Conservation (phyloP, 495 filamentous ascomycete species). For the Trichoderma erinaceum region DNA sequence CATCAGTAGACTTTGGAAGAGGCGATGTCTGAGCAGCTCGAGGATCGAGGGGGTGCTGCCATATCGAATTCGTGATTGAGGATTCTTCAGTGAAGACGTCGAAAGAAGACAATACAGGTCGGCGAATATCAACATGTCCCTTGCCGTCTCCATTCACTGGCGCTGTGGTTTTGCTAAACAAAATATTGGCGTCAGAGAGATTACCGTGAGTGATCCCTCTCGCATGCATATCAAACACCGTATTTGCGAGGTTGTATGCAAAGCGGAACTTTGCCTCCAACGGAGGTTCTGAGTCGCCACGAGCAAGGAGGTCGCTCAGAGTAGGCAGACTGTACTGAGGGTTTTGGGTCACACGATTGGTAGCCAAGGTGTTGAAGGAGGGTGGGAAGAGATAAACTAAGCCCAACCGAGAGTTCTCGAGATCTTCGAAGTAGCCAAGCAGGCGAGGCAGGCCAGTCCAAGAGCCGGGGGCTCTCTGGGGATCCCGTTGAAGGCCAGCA, state of each 20-base stretch:
- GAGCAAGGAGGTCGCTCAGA: conserved; percentile 40
- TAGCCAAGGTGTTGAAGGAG: conserved; percentile 52
- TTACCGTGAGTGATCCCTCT: conserved; percentile 74
- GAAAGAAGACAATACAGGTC: conserved; percentile 73
- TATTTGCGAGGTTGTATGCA: conserved; percentile 70
- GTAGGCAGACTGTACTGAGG: conserved; percentile 46
- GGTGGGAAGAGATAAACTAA: conserved; percentile 78
- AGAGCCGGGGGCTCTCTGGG: conserved; percentile 51
- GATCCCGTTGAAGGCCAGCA: conserved; percentile 48
- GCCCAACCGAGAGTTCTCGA: conserved; percentile 67
- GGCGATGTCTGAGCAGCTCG: conserved; percentile 48
- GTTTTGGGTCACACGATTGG: conserved; percentile 43
- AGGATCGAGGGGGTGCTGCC: conserved; percentile 73
- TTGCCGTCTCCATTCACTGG: conserved; percentile 35
- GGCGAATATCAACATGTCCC: conserved; percentile 57
- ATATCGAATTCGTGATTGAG: conserved; percentile 41
- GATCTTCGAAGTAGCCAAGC: conserved; percentile 80
- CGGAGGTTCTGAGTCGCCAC: conserved; percentile 51
- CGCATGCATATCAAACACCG: conserved; percentile 68
- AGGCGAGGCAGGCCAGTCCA: conserved; percentile 55
- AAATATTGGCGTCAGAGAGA: conserved; percentile 71
- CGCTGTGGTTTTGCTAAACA: conserved; percentile 59
- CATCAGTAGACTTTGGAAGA: conserved; percentile 38
- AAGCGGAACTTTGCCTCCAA: conserved; percentile 78
- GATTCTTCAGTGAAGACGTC: conserved; percentile 68